These are phyloP conservation scores for Harrya chromipes DNA, from an alignment of 768 basidiomycete species.

Conservation along the genomic window DNA sequence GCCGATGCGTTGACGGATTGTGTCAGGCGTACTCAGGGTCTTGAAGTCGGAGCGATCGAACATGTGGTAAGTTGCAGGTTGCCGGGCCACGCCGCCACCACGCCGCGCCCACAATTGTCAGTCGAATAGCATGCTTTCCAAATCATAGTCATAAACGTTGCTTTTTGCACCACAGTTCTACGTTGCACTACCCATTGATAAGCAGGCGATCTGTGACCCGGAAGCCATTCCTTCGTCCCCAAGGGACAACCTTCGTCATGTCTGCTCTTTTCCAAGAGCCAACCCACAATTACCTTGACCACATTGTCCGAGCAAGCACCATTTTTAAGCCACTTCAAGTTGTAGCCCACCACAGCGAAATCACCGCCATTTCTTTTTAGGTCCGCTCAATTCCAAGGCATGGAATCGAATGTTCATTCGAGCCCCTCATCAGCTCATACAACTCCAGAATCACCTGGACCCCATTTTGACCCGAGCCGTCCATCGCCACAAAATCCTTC, in stretches of 20 bases:
- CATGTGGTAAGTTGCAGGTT: too few relatives aligned
- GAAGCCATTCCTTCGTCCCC: not conserved
- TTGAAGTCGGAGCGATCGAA: too few relatives aligned
- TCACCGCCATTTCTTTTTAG: constrained; percentile 32
- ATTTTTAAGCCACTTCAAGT: constrained; percentile 6
- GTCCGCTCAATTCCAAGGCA: constrained; percentile 28
- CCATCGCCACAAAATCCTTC: not conserved
- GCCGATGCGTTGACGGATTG: too few relatives aligned
- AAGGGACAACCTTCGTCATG: too few relatives aligned
- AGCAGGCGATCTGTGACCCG: not conserved
- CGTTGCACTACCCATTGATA: not conserved
- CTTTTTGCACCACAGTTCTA: not conserved
- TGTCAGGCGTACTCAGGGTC: too few relatives aligned
- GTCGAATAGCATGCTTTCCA: too few relatives aligned
- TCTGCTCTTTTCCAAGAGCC: too few relatives aligned
- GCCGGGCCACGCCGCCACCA: too few relatives aligned
- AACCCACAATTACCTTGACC: too few relatives aligned
- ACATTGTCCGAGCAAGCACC: not conserved
- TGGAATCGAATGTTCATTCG: constrained; percentile 31
- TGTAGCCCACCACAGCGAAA: constrained; percentile 32
- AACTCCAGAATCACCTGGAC: constrained; percentile 31
- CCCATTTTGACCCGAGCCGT: constrained; percentile 21
- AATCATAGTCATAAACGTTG: too few relatives aligned
- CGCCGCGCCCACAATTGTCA: too few relatives aligned
- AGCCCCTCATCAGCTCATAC: constrained; percentile 43